These are phyloP conservation scores for Pseudozyma sp. DNA, from an alignment of 1,284 basidiomycete genomes.

Conservation along the genomic window DNA sequence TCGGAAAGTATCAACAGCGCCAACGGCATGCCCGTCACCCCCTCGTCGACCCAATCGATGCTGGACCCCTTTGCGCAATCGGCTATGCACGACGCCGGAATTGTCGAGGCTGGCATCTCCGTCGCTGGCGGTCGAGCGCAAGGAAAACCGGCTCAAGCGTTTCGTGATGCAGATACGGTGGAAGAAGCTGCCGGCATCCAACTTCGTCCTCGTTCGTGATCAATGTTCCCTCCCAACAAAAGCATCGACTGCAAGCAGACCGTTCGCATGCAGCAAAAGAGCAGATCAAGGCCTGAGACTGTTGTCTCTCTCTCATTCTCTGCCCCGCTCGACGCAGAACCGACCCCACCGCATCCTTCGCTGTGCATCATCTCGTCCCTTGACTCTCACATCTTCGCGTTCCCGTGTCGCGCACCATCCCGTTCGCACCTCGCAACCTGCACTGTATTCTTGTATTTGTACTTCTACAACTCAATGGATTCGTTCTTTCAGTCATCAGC, in stretches of 20 bases:
- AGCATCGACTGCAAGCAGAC: neutral
- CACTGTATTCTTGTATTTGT: neutral
- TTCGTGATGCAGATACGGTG: constrained; percentile 1
- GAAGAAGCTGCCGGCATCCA: constrained; percentile 21
- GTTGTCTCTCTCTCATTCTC: too few relatives aligned
- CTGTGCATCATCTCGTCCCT: neutral
- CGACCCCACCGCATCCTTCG: neutral
- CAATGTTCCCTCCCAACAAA: neutral
- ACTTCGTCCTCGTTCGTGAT: constrained; percentile 20
- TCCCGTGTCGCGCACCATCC: too few relatives aligned
- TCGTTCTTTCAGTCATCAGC: too few relatives aligned
- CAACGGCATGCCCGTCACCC: constrained; percentile 33
- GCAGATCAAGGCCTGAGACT: too few relatives aligned
- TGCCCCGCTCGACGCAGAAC: too few relatives aligned
- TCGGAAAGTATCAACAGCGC: constrained; percentile 37
- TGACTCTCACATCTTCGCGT: neutral
- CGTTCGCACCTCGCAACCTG: constrained; percentile 1
- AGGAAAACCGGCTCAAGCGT: constrained; percentile 12
- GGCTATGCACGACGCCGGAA: neutral
- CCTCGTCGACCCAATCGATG: constrained; percentile 19
- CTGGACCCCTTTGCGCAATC: constrained; percentile 19
- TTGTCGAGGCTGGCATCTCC: constrained; percentile 1
- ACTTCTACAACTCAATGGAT: neutral
- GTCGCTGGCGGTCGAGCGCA: constrained; percentile 1
- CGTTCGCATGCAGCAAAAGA: too few relatives aligned